Conservation (phyloP, 805 yeast genomes). For the Peterozyma xylosa region DNA sequence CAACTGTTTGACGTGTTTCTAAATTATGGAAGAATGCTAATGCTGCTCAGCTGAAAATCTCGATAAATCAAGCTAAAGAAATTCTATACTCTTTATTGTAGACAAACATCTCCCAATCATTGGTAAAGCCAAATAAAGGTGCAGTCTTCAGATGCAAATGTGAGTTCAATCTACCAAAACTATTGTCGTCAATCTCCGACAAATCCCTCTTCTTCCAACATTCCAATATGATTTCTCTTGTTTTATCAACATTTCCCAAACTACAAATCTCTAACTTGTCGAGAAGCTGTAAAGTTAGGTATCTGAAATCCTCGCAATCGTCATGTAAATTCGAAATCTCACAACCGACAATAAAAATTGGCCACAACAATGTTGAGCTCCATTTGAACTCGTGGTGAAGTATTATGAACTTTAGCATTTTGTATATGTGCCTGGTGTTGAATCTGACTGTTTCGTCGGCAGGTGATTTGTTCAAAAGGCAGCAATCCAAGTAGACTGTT, state of each 20-base stretch:
- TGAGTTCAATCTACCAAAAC: slow-evolving; percentile 1
- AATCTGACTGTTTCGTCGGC: slow-evolving; percentile 12
- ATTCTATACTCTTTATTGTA: slow-evolving; percentile 19
- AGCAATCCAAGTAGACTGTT: slow-evolving; percentile 20
- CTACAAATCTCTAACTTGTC: slow-evolving; percentile 18
- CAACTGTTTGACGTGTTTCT: no score
- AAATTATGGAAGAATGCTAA: no score
- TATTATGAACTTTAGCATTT: slow-evolving; percentile 19
- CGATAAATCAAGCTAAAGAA: slow-evolving; percentile 15
- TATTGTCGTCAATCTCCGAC: slow-evolving; percentile 12
- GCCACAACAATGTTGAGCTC: slow-evolving; percentile 25
- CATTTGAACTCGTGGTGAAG: slow-evolving; percentile 21
- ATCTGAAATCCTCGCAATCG: slow-evolving; percentile 22
- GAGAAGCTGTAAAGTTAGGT: slow-evolving; percentile 18
- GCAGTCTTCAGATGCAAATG: slow-evolving; percentile 2
- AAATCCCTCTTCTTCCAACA: slow-evolving; percentile 25
- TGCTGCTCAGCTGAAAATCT: no score
- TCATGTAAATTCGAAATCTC: slow-evolving; percentile 17
- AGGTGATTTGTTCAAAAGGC: slow-evolving; percentile 20
- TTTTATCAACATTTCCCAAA: slow-evolving; percentile 22
- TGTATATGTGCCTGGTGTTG: slow-evolving; percentile 13
- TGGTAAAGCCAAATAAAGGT: slow-evolving; percentile 11
- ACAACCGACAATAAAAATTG: slow-evolving; percentile 19
- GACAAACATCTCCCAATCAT: slow-evolving; percentile 27
- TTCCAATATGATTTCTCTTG: slow-evolving; percentile 15